Evolutionary conservation across 768 basidiomycete species (phyloP), one percentile per base, ranked within the genome.

Genomic region (Agrocybe pediades): DNA sequence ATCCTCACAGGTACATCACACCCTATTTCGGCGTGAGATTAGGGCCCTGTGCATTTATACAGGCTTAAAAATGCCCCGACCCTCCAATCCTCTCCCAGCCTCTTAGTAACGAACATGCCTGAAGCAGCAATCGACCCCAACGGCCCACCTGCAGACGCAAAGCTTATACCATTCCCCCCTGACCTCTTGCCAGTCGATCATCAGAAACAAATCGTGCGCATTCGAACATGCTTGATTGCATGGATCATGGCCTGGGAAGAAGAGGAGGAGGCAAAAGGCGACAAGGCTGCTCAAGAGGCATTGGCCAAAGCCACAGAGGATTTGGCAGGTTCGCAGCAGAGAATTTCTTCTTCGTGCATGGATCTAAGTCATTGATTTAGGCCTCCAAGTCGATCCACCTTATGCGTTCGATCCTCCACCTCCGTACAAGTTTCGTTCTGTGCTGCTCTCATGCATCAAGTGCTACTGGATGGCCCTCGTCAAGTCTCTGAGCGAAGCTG

Each of bases 391-490:
- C 7, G 60, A 51, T 11, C 41, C 54, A 29, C 55, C 60, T 15
- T 63, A 57, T 30, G 62, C 62, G 19, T 65, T 62, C 41, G 24
- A 51, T 4, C 64, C 64, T 9, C 30, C 61, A 11, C 65, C 65
- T 1, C 49, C 60, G 2, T 60, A 64, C 27, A 52, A 26, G 7
- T 63, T 62, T 44, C 51, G 56, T 19, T 54, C 57, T 1, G 52
- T 61, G 21, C 53, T 66, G 6, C 48, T 66, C 25, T 66, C 63
- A 1, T 66, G 62, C 48, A 60, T 56, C 19, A 62, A 57, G 25
- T 61, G 59, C 42, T 66, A 61, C 42, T 66, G 65, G 65, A 20
- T 64, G 17, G 65, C 61, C 9, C 50, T 66, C 19, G 36, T 66
- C 21, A 50, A 51, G 40, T 47, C 51, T 19, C 50, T 63, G 13